Percentiles rank a stretch among this genome's conserved stretches.
Conservation (phyloP, 805 yeast genomes). For the Wickerhamiella slavikovae region DNA sequence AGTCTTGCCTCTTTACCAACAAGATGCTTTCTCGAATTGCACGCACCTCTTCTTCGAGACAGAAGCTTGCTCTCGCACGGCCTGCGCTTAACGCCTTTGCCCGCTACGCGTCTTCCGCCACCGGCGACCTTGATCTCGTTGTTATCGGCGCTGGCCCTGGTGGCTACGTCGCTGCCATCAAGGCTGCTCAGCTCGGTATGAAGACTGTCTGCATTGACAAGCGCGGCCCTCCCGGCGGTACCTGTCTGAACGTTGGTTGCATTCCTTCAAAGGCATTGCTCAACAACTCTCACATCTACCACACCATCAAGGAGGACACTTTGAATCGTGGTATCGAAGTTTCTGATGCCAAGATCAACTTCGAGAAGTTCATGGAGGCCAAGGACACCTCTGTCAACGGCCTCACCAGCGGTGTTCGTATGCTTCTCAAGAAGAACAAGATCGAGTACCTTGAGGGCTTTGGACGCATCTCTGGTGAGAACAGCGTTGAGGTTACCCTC, state of each 20-base stretch:
- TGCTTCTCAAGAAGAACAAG: constrained; percentile 86
- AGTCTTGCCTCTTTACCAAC: too few relatives aligned
- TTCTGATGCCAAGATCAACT: constrained; percentile 47
- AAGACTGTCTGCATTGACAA: constrained; percentile 94
- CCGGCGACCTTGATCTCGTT: constrained; percentile 63
- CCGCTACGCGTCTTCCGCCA: too few relatives aligned
- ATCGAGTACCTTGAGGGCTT: constrained; percentile 87
- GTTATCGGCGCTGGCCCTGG: constrained; percentile 99
- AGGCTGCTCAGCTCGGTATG: constrained; percentile 89
- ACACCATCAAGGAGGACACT: constrained; percentile 71
- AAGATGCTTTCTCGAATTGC: too few relatives aligned
- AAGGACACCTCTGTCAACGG: constrained; percentile 80
- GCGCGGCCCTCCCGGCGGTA: constrained; percentile 93
- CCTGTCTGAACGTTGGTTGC: constrained; percentile 97
- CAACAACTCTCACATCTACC: constrained; percentile 87
- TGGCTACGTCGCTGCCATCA: constrained; percentile 97
- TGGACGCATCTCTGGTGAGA: constrained; percentile 72
- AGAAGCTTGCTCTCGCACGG: too few relatives aligned
- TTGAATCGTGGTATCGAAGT: constrained; percentile 79
- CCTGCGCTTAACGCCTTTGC: too few relatives aligned
- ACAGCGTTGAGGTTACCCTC: constrained; percentile 60
- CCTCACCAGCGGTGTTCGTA: constrained; percentile 84
- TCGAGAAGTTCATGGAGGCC: constrained; percentile 67
- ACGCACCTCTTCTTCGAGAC: too few relatives aligned
- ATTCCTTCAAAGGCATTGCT: constrained; percentile 92